A percentile compares a stretch with the other conserved stretches of the same genome.
phyloP scores from a whole-genome alignment of 164 flowering plant genomes.

The Brasenia schreberi region DNA sequence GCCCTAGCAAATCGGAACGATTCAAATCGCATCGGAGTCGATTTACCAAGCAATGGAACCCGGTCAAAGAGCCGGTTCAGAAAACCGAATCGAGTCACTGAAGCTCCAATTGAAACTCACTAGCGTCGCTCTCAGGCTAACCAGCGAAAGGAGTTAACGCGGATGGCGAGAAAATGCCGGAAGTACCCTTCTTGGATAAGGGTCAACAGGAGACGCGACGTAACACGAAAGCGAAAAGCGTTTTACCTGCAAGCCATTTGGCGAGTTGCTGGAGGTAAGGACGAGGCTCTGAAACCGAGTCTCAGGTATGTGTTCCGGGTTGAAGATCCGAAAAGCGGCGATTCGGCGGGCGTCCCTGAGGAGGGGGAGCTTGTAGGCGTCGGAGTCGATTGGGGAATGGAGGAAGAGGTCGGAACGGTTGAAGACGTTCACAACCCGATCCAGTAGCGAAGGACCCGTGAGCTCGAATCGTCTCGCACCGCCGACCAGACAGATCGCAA shows the following conservation, averaged over 20 bases:
- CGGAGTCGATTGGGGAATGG: constrained; percentile 54
- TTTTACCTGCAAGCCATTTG: constrained; percentile 80
- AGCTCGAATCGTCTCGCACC: constrained; percentile 95
- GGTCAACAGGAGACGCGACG: background rate
- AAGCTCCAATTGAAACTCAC: background rate
- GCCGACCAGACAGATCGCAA: constrained; percentile 90
- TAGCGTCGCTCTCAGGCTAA: background rate
- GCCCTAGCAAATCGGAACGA: constrained; percentile 33
- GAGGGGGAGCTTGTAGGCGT: constrained; percentile 57
- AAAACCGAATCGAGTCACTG: background rate
- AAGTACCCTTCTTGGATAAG: too few species aligned
- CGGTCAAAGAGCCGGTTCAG: background rate
- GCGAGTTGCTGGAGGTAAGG: constrained; percentile 60
- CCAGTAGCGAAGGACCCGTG: constrained; percentile 76
- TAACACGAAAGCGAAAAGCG: background rate
- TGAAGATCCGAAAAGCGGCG: constrained; percentile 48
- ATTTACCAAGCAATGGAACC: background rate
- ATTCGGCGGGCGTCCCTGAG: constrained; percentile 41
- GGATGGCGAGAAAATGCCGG: background rate
- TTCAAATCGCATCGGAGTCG: background rate
- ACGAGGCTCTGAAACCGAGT: constrained; percentile 46
- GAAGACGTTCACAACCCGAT: constrained; percentile 39
- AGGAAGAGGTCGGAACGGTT: constrained; percentile 57
- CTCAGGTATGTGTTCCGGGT: constrained; percentile 34
- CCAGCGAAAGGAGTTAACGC: too few species aligned